Percentiles rank a stretch among this genome's conserved stretches.
These are phyloP conservation scores for Cyberlindnera saturnus DNA, from an alignment of 805 yeast genomes.

Conservation along the genomic window DNA sequence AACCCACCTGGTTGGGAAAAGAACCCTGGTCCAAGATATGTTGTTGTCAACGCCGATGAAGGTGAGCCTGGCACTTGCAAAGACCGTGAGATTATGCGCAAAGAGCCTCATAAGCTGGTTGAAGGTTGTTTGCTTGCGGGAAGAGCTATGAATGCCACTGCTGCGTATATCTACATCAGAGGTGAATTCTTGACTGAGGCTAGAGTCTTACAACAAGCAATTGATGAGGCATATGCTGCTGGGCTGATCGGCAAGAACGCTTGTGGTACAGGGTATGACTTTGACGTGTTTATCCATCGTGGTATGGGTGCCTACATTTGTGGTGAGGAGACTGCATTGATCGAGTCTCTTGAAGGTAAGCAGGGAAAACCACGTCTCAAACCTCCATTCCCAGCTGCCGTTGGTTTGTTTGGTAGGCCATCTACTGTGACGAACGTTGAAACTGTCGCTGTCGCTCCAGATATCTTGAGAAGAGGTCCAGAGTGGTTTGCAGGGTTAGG, in stretches of 20 bases:
- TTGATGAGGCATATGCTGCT: slow-evolving; percentile 79
- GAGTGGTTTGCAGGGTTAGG: slow-evolving; percentile 83
- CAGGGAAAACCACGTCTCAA: slow-evolving; percentile 91
- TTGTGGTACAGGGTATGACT: slow-evolving; percentile 81
- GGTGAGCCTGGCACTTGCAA: slow-evolving; percentile 95
- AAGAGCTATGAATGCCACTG: slow-evolving; percentile 88
- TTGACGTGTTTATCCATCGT: slow-evolving; percentile 80
- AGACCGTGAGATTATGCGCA: slow-evolving; percentile 85
- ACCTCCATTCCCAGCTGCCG: slow-evolving; percentile 95
- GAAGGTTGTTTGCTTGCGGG: slow-evolving; percentile 92
- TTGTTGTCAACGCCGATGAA: slow-evolving; percentile 89
- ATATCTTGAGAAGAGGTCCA: slow-evolving; percentile 84
- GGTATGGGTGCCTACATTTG: slow-evolving; percentile 94
- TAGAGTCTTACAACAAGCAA: slow-evolving; percentile 66
- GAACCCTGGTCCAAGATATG: slow-evolving; percentile 80
- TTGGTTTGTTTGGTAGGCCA: slow-evolving; percentile 87
- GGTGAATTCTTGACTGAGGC: slow-evolving; percentile 89
- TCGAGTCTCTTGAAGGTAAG: slow-evolving; percentile 86
- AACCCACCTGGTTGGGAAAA: slow-evolving; percentile 96
- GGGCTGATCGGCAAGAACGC: slow-evolving; percentile 81
- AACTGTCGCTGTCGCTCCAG: slow-evolving; percentile 86
- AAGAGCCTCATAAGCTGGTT: slow-evolving; percentile 86
- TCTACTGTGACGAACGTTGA: slow-evolving; percentile 89
- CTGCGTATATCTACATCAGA: slow-evolving; percentile 86
- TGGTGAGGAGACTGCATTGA: slow-evolving; percentile 88